Evolutionary conservation across 148 eudicot genomes (phyloP), one percentile per base, ranked within the genome.

Genomic region (Silene uniflora): DNA sequence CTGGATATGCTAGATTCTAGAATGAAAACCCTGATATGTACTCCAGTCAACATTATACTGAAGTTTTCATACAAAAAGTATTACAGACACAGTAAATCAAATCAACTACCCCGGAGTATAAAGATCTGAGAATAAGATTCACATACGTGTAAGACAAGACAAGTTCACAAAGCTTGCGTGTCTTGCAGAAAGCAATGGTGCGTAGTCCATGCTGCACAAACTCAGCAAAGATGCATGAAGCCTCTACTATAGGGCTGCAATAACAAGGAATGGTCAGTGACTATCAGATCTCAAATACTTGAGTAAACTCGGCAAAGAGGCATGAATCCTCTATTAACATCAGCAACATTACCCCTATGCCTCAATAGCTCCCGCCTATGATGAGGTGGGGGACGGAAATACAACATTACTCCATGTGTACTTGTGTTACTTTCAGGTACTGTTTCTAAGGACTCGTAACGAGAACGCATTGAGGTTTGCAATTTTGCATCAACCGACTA

Each of bases 191-290:
- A 73, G 96, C 89, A 85, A 95, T 95, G 80, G 87, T 87, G 68
- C 98, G 97, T 65, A 95, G 88, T 61, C 98, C 97, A 85, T 95
- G 97, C 86, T 95, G 97, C 81, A 95, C 86, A 80, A 92, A 84
- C 83, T 95, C 98, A 19, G 97, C 97, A 84, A 95, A 86, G 21
- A 95, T 88, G 58, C 79, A 72, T 39, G 98, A 86, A 76, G 87
- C 76, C 84, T 92, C 97, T 84, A 90, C 47, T 68, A 92, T 87
- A 27, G 98, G 88, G 86, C 98, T 95, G 96, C 91, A 90, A 83
- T 75, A 68, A 35, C 17, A 77, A 63, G 72, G 12, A 75, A 55
- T 10, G 35, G 13, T 54, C 13, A 55, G 59, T 79, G 54, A 44
- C 32, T 46, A 79, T 3, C 27, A 3, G 6, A 32, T 18, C 52